Conservation (phyloP, 179 eudicot species). For the Beta corolliflora region DNA sequence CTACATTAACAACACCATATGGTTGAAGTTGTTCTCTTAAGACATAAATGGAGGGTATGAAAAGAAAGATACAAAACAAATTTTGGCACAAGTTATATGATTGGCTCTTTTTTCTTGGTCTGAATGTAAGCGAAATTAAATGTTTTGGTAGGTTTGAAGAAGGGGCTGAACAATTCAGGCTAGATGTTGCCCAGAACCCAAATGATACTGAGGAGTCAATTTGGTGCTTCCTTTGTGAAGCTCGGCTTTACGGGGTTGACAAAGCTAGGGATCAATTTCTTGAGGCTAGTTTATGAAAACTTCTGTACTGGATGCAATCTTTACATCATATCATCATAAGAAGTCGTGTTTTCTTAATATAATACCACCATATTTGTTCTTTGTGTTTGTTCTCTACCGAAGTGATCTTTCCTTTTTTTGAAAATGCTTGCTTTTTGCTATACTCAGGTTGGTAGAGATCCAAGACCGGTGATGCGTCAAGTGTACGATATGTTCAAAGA, state of each 20-base stretch:
- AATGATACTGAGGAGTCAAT: slow-evolving; percentile 44
- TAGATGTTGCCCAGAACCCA: slow-evolving; percentile 43
- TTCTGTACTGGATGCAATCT: background rate
- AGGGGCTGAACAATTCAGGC: slow-evolving; percentile 39
- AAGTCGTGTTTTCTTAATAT: background rate
- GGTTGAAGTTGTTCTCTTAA: background rate
- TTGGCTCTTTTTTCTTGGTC: background rate
- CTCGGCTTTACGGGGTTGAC: slow-evolving; percentile 38
- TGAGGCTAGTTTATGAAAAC: slow-evolving; percentile 22
- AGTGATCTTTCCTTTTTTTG: no score
- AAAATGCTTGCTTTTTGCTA: background rate
- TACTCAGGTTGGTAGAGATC: slow-evolving; percentile 73
- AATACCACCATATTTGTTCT: background rate
- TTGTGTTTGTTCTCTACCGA: background rate
- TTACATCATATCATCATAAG: no score
- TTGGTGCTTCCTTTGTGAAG: slow-evolving; percentile 48
- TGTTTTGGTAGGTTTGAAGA: slow-evolving; percentile 33
- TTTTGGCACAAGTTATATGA: background rate
- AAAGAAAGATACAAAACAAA: background rate
- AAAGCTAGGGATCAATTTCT: slow-evolving; percentile 36
- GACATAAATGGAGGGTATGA: background rate
- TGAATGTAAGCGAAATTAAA: background rate
- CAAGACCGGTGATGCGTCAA: slow-evolving; percentile 82
- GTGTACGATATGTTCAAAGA: slow-evolving; percentile 78
- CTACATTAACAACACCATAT: background rate